A percentile compares a stretch with the other conserved stretches of the same genome.
Conservation (phyloP, 2,329 filamentous ascomycete species). For the Lecanicillium sp. region DNA sequence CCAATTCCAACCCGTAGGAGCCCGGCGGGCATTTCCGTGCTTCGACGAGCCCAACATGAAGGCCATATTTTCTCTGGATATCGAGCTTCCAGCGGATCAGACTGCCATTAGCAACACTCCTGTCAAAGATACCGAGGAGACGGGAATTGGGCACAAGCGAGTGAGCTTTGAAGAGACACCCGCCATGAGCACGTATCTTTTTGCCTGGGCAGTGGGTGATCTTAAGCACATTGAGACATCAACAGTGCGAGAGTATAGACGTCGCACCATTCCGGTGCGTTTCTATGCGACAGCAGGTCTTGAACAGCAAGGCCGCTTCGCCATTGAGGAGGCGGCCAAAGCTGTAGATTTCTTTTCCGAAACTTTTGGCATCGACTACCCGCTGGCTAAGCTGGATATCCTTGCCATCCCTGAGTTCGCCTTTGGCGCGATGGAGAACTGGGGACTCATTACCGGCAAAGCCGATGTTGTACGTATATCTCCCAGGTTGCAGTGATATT, state of each 20-base stretch:
- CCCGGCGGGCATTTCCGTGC: constrained; percentile 85
- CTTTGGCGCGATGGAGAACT: constrained; percentile 96
- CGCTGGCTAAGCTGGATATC: constrained; percentile 45
- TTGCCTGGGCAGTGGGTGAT: constrained; percentile 90
- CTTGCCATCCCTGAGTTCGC: constrained; percentile 93
- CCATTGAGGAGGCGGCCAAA: constrained; percentile 77
- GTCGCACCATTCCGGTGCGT: constrained; percentile 78
- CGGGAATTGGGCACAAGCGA: constrained; percentile 67
- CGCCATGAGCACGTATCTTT: constrained; percentile 89
- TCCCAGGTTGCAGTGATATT: too few species aligned
- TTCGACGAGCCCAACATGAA: constrained; percentile 95
- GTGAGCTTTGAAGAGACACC: constrained; percentile 91
- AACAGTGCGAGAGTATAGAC: constrained; percentile 84
- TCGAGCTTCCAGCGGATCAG: constrained; percentile 82
- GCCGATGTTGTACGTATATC: constrained; percentile 47
- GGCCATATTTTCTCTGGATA: constrained; percentile 82
- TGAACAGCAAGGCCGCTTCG: constrained; percentile 84
- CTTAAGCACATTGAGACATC: constrained; percentile 91
- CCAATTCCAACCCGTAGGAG: constrained; percentile 98
- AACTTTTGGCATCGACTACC: constrained; percentile 76
- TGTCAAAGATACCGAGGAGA: constrained; percentile 68
- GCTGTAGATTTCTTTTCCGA: constrained; percentile 94
- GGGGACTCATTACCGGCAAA: constrained; percentile 91
- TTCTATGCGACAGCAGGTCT: constrained; percentile 91
- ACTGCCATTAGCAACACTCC: constrained; percentile 98